Conservation (phyloP, 1,139 yeast species). For the Candida labiduridarum region DNA sequence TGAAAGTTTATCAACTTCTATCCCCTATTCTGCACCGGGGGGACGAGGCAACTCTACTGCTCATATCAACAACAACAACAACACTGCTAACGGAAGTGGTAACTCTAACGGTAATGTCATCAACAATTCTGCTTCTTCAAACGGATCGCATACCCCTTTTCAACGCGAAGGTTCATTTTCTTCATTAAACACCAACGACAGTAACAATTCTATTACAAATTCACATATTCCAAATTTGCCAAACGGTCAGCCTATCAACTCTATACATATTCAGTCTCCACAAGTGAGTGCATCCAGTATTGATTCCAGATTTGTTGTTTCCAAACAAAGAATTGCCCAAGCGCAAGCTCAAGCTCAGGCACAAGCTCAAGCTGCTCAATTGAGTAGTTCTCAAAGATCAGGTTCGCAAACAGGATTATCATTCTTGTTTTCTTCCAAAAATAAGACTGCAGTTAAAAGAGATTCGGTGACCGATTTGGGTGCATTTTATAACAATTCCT, state of each 20-base stretch:
- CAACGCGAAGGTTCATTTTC: conserved; percentile 14
- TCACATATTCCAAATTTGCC: conserved; percentile 48
- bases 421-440: conserved; percentile 40
- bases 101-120: not conserved
- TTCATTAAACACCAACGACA: conserved; percentile 15
- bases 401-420: conserved; percentile 55
- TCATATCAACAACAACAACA: conserved; percentile 7
- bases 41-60: conserved; percentile 31
- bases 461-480: conserved; percentile 49
- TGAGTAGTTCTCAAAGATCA: conserved; percentile 36
- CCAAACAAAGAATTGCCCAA: conserved; percentile 71
- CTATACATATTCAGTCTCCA: conserved; percentile 71
- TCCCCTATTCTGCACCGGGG: conserved; percentile 77
- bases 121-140: conserved; percentile 3
- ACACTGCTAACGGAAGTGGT: not conserved
- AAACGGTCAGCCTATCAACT: conserved; percentile 57
- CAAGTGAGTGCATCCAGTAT: conserved; percentile 56
- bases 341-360: conserved; percentile 47
- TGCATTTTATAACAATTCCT: conserved; percentile 46
- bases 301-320: conserved; percentile 72
- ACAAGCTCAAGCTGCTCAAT: conserved; percentile 32
- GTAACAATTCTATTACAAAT: conserved; percentile 6
- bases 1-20: conserved; percentile 59
- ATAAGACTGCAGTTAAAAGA: conserved; percentile 29
- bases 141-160: conserved; percentile 5